Conservation (phyloP, 768 basidiomycete species). For the Mycena capillaripes region DNA sequence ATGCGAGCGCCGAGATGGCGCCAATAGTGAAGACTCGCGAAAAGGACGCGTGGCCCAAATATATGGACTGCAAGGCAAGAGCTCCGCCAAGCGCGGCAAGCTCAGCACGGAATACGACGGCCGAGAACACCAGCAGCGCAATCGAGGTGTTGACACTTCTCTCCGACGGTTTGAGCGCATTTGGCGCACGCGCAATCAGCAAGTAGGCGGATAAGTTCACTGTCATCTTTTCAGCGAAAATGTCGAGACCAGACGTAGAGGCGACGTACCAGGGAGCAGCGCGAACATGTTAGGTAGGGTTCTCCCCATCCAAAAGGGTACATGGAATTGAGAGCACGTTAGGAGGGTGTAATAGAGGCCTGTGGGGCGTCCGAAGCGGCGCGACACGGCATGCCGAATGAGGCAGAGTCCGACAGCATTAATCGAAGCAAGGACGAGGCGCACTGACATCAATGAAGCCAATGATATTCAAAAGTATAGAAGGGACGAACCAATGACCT, state of each 20-base stretch:
- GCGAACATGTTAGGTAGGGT: conserved; percentile 97
- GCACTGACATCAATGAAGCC: conserved; percentile 61
- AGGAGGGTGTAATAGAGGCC: conserved; percentile 75
- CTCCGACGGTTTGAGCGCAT: conserved; percentile 53
- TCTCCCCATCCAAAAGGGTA: conserved; percentile 93
- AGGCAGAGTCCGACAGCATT: conserved; percentile 76
- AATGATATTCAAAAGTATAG: background rate
- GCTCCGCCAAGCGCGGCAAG: conserved; percentile 76
- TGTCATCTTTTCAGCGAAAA: conserved; percentile 39
- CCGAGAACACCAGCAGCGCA: conserved; percentile 72
- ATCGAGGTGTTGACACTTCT: conserved; percentile 59
- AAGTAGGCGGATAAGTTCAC: conserved; percentile 72
- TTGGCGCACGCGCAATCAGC: conserved; percentile 60
- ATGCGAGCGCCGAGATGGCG: conserved; percentile 59
- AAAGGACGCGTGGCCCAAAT: conserved; percentile 58
- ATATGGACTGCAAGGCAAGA: conserved; percentile 67
- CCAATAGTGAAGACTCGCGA: conserved; percentile 63
- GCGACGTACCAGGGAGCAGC: conserved; percentile 74
- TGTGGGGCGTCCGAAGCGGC: conserved; percentile 73
- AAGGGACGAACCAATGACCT: conserved; percentile 71
- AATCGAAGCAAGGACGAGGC: conserved; percentile 76
- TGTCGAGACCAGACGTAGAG: background rate
- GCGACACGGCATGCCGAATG: conserved; percentile 71
- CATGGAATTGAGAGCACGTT: conserved; percentile 89
- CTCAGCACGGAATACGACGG: conserved; percentile 87